A percentile compares a stretch with the other conserved stretches of the same genome.
These are phyloP conservation scores for Leersia perrieri DNA, from an alignment of 176 grass and related monocot genomes.

Conservation along the genomic window DNA sequence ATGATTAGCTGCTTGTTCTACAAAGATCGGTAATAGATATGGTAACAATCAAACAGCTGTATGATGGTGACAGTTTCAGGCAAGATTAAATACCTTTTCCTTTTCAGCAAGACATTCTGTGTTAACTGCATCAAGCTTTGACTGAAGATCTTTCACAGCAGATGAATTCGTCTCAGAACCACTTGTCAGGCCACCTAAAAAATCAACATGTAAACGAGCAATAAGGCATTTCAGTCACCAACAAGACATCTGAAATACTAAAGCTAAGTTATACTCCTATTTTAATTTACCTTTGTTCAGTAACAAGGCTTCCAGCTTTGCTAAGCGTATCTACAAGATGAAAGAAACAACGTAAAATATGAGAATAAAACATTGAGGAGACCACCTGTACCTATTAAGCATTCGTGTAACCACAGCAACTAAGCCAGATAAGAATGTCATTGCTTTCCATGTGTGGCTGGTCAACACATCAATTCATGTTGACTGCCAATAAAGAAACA, in stretches of 20 bases:
- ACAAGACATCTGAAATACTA: conserved; percentile 6
- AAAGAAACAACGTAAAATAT: conserved; percentile 12
- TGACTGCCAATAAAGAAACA: conserved; percentile 14
- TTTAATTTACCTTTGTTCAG: conserved; percentile 52
- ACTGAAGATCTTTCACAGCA: conserved; percentile 54
- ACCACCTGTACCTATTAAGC: conserved; percentile 5
- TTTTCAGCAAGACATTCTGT: conserved; percentile 46
- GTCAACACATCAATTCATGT: conserved; percentile 17
- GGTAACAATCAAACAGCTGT: conserved; percentile 10
- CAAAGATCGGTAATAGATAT: conserved; percentile 19
- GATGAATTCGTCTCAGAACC: conserved; percentile 42
- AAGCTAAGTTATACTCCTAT: too few species aligned
- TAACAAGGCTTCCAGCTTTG: conserved; percentile 68
- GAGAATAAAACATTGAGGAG: conserved; percentile 1
- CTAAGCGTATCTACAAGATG: conserved; percentile 48
- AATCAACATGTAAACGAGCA: conserved; percentile 14
- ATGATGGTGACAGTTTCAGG: background rate
- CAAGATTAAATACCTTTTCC: conserved; percentile 49
- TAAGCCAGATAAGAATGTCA: conserved; percentile 9
- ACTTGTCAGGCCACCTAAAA: conserved; percentile 30
- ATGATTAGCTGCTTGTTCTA: conserved; percentile 61
- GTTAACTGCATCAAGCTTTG: conserved; percentile 45
- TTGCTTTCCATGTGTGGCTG: conserved; percentile 4
- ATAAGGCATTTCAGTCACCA: background rate
- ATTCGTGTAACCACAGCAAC: background rate